phyloP scores from a whole-genome alignment of 495 filamentous ascomycete genomes.

The Elaphomyces granulatus region DNA sequence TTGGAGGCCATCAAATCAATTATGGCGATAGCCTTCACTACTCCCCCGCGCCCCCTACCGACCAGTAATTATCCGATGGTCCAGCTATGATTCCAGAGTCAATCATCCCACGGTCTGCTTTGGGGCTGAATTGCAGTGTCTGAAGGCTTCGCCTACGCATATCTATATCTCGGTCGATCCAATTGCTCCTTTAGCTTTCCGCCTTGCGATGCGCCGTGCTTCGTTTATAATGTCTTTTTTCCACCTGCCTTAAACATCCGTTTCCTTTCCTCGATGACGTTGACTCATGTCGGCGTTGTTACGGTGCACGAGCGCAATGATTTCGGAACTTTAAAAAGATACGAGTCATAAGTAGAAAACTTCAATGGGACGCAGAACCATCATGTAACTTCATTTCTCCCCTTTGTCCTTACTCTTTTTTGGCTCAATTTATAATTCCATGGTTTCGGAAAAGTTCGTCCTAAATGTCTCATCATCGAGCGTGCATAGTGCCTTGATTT shows the following conservation, averaged over 20 bases:
- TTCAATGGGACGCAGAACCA: neutral
- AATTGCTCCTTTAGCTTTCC: slow-evolving; percentile 1
- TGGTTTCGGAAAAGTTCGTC: slow-evolving; percentile 16
- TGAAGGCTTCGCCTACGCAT: neutral
- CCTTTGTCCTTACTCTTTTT: slow-evolving; percentile 3
- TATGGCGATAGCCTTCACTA: slow-evolving; percentile 6
- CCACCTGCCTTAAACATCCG: slow-evolving; percentile 4
- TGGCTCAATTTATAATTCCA: slow-evolving; percentile 11
- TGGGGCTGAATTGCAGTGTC: neutral
- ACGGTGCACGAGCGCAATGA: slow-evolving; percentile 35
- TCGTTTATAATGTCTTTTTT: slow-evolving; percentile 4
- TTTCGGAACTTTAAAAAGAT: slow-evolving; percentile 7
- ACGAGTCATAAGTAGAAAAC: neutral
- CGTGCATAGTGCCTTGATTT: slow-evolving; percentile 25
- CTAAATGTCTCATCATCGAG: slow-evolving; percentile 27
- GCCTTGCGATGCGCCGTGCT: slow-evolving; percentile 2
- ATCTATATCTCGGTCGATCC: neutral
- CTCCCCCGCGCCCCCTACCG: too few species aligned
- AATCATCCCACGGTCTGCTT: neutral
- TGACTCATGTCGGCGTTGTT: slow-evolving; percentile 18
- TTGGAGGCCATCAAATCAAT: slow-evolving; percentile 20
- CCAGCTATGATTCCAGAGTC: neutral
- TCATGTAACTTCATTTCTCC: neutral
- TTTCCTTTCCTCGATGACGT: slow-evolving; percentile 6
- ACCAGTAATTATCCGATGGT: neutral